Evolutionary conservation across 2,329 filamentous ascomycete genomes (phyloP), one percentile per base, ranked within the genome.

Genomic region (Colletotrichum sp.): DNA sequence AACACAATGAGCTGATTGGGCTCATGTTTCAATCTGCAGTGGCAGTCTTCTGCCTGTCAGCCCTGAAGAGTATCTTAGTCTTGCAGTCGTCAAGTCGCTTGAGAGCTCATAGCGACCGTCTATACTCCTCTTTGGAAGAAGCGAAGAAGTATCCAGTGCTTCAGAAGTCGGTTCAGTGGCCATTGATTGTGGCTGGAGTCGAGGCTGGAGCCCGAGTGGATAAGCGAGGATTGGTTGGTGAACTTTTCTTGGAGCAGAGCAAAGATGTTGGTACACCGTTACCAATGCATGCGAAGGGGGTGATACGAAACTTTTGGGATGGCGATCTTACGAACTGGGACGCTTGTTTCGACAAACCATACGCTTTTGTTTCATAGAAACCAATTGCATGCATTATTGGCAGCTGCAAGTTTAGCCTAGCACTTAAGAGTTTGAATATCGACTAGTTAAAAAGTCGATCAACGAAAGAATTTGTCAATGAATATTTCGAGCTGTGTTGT

Each of bases 301-400:
- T 84, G 2, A 78, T 87, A 2, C 80, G 85, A 68, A 78, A 30
- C 21, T 86, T 84, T 60, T 86, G 85, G 85, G 77, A 77, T 5
- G 83, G 82, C 0, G 80, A 81, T 0, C 62, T 79, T 68, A 81
- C 77, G 5, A 18, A 69, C 5, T 87, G 85, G 85, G 84, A 86
- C 79, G 78, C 75, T 44, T 87, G 85, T 76, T 87, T 86, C 64
- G 83, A 85, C 62, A 78, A 75, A 60, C 81, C 82, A 30, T 84
- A 84, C 63, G 78, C 78, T 4, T 82, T 85, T 65, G 73, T 79
- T 4, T 65, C 75, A 26, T 76, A 70, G 62, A 36, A 15, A 15
- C 24, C 44, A 8, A 52, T 52, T 12, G 12, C 44, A 12, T 13
- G 44, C n/a, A 21, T 21, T 13, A 10, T 52, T 13, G 6, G n/a